A percentile compares a stretch with the other conserved stretches of the same genome.
Evolutionary conservation across 1,284 basidiomycete species (phyloP).

Genomic region (Fomitopsis schrenkii): DNA sequence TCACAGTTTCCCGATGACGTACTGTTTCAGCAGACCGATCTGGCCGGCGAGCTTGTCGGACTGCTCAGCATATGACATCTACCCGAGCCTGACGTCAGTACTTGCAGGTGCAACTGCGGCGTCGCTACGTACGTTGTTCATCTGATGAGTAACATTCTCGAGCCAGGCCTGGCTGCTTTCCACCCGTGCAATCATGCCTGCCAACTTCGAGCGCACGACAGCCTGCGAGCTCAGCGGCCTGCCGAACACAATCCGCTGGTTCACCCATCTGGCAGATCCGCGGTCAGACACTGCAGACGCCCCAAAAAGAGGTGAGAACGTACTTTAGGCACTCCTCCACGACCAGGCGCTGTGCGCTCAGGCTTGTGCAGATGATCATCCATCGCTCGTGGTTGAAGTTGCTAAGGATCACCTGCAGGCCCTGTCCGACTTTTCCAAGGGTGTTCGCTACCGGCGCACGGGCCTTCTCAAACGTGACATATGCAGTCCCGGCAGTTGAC

Average conservation of each 20-base stretch:
- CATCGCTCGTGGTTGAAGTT: slow-evolving; percentile 87
- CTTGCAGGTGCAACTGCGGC: not conserved
- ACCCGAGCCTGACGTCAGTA: not conserved
- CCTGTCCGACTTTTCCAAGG: slow-evolving; percentile 82
- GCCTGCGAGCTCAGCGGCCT: slow-evolving; percentile 88
- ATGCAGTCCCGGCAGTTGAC: slow-evolving; percentile 84
- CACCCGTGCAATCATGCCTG: slow-evolving; percentile 84
- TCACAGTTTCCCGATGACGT: slow-evolving; percentile 17
- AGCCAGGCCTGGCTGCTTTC: slow-evolving; percentile 90
- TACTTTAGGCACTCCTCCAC: slow-evolving; percentile 82
- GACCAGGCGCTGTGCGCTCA: slow-evolving; percentile 67
- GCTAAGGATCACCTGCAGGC: slow-evolving; percentile 82
- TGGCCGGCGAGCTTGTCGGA: slow-evolving; percentile 70
- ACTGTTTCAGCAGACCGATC: slow-evolving; percentile 73
- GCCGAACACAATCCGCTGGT: slow-evolving; percentile 83
- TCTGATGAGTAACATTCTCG: slow-evolving; percentile 86
- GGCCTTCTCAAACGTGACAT: slow-evolving; percentile 88
- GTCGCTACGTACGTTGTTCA: slow-evolving; percentile 71
- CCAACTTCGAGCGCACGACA: slow-evolving; percentile 89
- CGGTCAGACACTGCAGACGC: not conserved
- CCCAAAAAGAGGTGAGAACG: slow-evolving; percentile 13
- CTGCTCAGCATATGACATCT: slow-evolving; percentile 84
- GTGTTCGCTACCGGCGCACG: slow-evolving; percentile 86
- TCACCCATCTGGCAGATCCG: slow-evolving; percentile 59
- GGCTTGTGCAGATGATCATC: slow-evolving; percentile 76